Evolutionary conservation across 495 filamentous ascomycete genomes (phyloP), one percentile per base, ranked within the genome.

Genomic region (Daldinia concentrica): DNA sequence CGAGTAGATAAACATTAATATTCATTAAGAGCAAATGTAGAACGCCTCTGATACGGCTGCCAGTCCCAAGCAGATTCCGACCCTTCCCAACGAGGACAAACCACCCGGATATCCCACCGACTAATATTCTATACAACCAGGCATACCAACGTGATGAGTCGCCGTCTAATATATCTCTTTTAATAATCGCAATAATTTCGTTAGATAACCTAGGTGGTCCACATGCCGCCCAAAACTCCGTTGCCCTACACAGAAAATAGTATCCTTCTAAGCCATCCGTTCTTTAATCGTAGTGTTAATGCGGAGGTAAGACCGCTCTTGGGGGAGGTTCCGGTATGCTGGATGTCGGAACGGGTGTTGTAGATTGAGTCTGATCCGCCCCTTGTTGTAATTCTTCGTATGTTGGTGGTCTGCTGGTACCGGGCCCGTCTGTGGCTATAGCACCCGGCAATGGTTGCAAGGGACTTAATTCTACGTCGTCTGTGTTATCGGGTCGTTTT

Each of bases 391-490:
- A 26, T 29, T 66, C 72, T 4, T 66, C 75, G 39, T 77, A 77
- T 14, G 45, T 9, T 12, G 76, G 76, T 17, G 63, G 71, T 37
- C 67, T 58, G 34, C 65, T 67, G 52, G 68, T 69, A 8, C 73
- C 68, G 5, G 64, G 57, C 9, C 63, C 64, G 3, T 68, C 67
- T 15, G 30, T 61, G 17, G 68, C 59, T 24, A 51, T 45, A 8
- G 55, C 59, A 26, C 66, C 55, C 27, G 75, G 51, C 19, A 43
- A 50, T 17, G 50, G 73, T 65, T 43, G 72, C 37, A 77, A 69
- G 55, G 73, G 78, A 51, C 70, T 62, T 27, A 73, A 62, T 59
- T 78, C 78, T 26, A 74, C 50, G 6, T 66, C 77, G 9, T 74
- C 75, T 8, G 36, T 52, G n/a, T 66, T 56, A 17, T 72, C 69